A percentile compares a stretch with the other conserved stretches of the same genome.
These are phyloP conservation scores for Acer yangbiense DNA, from an alignment of 345 rosid species.

Conservation along the genomic window DNA sequence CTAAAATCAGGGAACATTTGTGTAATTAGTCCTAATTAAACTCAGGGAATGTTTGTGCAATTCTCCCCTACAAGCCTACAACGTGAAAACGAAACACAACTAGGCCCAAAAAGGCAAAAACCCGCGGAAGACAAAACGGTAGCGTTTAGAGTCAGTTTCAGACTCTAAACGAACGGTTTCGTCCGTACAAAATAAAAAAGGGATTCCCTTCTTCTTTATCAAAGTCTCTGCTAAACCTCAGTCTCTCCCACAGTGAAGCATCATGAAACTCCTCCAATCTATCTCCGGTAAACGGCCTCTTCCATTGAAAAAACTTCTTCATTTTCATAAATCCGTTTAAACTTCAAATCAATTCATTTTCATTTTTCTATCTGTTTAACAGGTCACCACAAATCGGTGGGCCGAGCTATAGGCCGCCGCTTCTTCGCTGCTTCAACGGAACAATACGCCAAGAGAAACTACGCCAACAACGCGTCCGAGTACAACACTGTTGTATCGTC, in stretches of 20 bases:
- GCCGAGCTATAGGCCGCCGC: conserved; percentile 52
- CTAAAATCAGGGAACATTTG: too few relatives aligned
- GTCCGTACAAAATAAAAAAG: background rate
- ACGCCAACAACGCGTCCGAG: conserved; percentile 71
- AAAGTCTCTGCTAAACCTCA: background rate
- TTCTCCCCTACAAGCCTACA: too few relatives aligned
- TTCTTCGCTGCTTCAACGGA: conserved; percentile 51
- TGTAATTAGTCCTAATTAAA: too few relatives aligned
- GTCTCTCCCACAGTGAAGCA: conserved; percentile 1
- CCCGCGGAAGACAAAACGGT: background rate
- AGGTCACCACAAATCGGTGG: conserved; percentile 49
- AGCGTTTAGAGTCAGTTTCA: background rate
- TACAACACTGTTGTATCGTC: conserved; percentile 76
- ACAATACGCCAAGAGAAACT: conserved; percentile 64
- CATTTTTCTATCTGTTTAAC: background rate
- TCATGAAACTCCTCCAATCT: conserved; percentile 64
- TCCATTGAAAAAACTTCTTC: background rate
- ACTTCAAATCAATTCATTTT: background rate
- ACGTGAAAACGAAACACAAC: too few relatives aligned
- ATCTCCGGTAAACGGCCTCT: conserved; percentile 27
- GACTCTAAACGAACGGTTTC: background rate
- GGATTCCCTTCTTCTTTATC: background rate
- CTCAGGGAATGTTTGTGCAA: too few relatives aligned
- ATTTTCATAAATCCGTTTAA: background rate
- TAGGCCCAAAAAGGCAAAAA: background rate